Evolutionary conservation across 2,329 filamentous ascomycete species (phyloP).

Genomic region (Corynespora cassiicola): DNA sequence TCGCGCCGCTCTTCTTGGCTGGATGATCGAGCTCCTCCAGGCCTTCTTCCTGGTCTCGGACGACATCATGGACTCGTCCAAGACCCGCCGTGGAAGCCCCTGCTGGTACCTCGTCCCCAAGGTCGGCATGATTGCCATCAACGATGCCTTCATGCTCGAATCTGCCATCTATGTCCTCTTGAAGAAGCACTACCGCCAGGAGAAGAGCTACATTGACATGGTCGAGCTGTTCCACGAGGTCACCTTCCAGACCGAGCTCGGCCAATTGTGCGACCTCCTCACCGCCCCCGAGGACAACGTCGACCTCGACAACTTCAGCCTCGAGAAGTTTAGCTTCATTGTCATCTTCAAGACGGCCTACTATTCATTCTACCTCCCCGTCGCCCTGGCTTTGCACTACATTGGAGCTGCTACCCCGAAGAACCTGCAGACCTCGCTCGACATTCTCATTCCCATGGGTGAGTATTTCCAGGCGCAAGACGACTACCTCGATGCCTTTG

Average conservation of each 20-base stretch:
- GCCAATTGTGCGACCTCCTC: constrained; percentile 91
- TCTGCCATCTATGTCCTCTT: constrained; percentile 87
- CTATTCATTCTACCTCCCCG: constrained; percentile 98
- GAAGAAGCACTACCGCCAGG: constrained; percentile 89
- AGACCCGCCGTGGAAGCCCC: constrained; percentile 90
- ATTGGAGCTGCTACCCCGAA: constrained; percentile 82
- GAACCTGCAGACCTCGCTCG: constrained; percentile 87
- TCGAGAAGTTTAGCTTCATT: constrained; percentile 96
- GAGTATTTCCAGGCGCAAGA: constrained; percentile 99
- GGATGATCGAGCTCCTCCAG: constrained; percentile 97
- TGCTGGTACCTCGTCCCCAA: constrained; percentile 95
- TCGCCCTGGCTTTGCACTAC: constrained; percentile 87
- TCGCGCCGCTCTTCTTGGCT: constrained; percentile 85
- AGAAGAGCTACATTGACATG: constrained; percentile 88
- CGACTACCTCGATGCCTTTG: constrained; percentile 98
- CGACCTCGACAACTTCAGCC: constrained; percentile 91
- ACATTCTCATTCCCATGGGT: constrained; percentile 94
- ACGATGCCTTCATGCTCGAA: constrained; percentile 97
- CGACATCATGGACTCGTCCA: constrained; percentile 97
- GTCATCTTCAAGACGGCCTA: constrained; percentile 99
- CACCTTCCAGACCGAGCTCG: constrained; percentile 92
- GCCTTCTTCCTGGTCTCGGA: constrained; percentile 98
- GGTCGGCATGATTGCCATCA: constrained; percentile 96
- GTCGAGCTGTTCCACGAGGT: constrained; percentile 96
- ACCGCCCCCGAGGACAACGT: constrained; percentile 95